phyloP scores from a whole-genome alignment of 805 yeast species.

The Danielia reshetovae region DNA sequence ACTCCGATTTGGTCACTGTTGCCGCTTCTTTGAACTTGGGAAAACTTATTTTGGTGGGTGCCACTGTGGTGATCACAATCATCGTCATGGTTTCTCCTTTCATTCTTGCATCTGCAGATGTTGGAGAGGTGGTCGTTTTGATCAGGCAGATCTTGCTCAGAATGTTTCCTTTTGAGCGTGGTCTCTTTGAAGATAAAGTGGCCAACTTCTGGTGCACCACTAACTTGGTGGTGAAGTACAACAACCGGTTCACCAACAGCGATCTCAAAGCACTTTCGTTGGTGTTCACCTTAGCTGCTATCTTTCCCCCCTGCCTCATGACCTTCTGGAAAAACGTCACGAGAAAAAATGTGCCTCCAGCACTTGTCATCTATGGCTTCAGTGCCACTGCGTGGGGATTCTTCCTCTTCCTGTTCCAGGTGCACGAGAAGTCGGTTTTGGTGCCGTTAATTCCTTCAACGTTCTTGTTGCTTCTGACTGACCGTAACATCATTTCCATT shows the following conservation, averaged over 20 bases:
- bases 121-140: constrained; percentile 26
- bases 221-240: constrained; percentile 72
- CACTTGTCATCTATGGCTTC: constrained; percentile 56
- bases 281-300: constrained; percentile 42
- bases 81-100: constrained; percentile 57
- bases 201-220: constrained; percentile 98
- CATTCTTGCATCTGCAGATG: constrained; percentile 33
- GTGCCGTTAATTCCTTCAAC: constrained; percentile 86
- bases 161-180: constrained; percentile 89
- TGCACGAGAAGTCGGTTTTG: constrained; percentile 89
- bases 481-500: constrained; percentile 61
- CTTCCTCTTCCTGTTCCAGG: constrained; percentile 88
- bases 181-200: constrained; percentile 95
- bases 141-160: constrained; percentile 57
- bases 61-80: constrained; percentile 58
- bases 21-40: constrained; percentile 41
- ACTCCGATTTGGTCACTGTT: constrained; percentile 18
- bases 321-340: constrained; percentile 34
- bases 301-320: constrained; percentile 29
- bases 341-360: constrained; percentile 16
- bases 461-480: constrained; percentile 52
- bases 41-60: constrained; percentile 57
- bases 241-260: constrained; percentile 45
- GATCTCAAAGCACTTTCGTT: constrained; percentile 61
- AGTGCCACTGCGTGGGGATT: constrained; percentile 84